Base-by-base conservation (phyloP, 2,329 filamentous ascomycete species). In the Ophiocordyceps robertsii region DNA sequence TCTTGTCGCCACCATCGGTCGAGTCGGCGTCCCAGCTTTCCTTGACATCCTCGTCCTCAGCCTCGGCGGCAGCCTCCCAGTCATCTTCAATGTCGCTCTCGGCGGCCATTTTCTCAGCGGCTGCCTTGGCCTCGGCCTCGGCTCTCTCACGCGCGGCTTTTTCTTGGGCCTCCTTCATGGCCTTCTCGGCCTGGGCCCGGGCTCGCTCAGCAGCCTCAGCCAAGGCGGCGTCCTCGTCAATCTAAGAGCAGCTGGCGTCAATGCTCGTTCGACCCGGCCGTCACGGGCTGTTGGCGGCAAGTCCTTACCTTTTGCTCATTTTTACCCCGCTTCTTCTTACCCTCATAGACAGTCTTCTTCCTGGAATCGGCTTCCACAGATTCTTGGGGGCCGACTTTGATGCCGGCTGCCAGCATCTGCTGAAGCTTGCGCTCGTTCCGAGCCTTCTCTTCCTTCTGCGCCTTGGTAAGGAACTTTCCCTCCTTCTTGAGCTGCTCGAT, bases 21-120 rank as follows among this genome's bases (percentile, higher is more conserved):
- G 79, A 81, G 43, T 87, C 83, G 30, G 84, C 88, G 59, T 96
- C 90, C 90, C 90, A 96, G 68, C 82, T 90, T 51, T 95, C 90
- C 65, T 95, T 95, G 55, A 94, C 73, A 46, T 83, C 81, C 14
- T 82, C 80, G 24, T 84, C 77, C 39, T 49, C 52, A 5, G 84
- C 84, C 24, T 80, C 84, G 29, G 84, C 87, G 40, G 85, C 81
- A 29, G 80, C 78, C 62, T 95, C 87, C 89, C 89, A 95, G 61
- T 95, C 88, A 31, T 93, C 82, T 14, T 84, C 81, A 24, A 83
- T 61, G 16, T 78, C 79, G 39, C 76, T 80, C 40, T 70, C 68
- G 4, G 57, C 67, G 13, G 69, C 72, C 40, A 74, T 70, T 54
- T 77, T 72, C 29, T 65, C 65, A 16, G 72, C 71, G 43, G 69